phyloP scores from a whole-genome alignment of 148 eudicot genomes.

The Euryodendron excelsum region DNA sequence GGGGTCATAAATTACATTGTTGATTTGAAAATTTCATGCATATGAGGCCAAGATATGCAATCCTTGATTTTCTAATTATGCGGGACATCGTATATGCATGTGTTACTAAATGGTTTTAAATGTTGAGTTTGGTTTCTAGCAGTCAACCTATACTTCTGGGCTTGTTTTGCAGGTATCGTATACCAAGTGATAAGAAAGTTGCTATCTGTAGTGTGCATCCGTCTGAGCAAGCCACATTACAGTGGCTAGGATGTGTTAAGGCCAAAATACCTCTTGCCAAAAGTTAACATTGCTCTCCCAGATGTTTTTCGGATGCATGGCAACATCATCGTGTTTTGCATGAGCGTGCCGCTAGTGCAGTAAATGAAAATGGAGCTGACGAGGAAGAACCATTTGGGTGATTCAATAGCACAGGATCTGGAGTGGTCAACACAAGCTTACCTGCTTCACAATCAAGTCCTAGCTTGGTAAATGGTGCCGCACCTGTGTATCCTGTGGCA shows the following conservation, averaged over 20 bases:
- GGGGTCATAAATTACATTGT: neutral
- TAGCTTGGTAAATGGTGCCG: conserved; percentile 61
- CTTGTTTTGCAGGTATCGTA: conserved; percentile 70
- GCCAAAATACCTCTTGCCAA: conserved; percentile 84
- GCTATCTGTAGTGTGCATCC: conserved; percentile 96
- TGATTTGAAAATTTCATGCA: neutral
- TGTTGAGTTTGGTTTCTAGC: neutral
- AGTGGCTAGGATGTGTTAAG: conserved; percentile 92
- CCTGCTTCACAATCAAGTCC: conserved; percentile 59
- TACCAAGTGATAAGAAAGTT: conserved; percentile 91
- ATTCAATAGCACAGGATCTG: conserved; percentile 69
- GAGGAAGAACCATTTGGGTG: conserved; percentile 92
- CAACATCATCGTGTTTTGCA: conserved; percentile 96
- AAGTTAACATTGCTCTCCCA: conserved; percentile 95
- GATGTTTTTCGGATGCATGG: conserved; percentile 99
- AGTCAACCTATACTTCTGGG: neutral
- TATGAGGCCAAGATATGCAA: neutral
- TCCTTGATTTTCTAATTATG: neutral
- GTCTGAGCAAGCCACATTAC: conserved; percentile 92
- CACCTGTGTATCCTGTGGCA: conserved; percentile 67
- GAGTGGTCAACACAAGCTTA: conserved; percentile 44
- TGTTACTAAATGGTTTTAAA: neutral
- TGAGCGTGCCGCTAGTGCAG: conserved; percentile 96
- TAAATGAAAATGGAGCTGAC: conserved; percentile 83
- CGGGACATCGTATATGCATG: no score